These are phyloP conservation scores for Prunus yedoensis DNA, from an alignment of 331 rosid species.

Conservation along the genomic window DNA sequence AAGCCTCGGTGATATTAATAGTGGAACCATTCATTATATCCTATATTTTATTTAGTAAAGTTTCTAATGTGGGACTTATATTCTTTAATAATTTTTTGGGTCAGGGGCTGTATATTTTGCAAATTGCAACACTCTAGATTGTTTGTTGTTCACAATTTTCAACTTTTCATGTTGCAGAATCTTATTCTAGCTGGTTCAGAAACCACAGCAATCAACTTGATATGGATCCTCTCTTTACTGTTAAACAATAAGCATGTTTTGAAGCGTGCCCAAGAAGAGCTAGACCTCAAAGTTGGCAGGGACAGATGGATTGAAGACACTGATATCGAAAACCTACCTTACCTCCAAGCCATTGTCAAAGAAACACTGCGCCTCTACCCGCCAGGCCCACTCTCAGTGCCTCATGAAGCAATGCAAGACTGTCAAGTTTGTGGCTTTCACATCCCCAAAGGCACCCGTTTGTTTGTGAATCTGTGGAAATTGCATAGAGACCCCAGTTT, in stretches of 20 bases:
- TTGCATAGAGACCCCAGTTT: constrained; percentile 24
- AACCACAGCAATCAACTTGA: constrained; percentile 36
- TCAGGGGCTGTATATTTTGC: background rate
- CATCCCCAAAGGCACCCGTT: constrained; percentile 17
- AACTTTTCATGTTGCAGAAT: constrained; percentile 20
- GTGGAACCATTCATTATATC: too few species aligned
- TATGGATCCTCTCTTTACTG: constrained; percentile 44
- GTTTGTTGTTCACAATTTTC: background rate
- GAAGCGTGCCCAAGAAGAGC: constrained; percentile 51
- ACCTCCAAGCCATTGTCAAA: constrained; percentile 47
- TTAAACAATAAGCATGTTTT: constrained; percentile 31
- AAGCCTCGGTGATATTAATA: too few species aligned
- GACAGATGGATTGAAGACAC: constrained; percentile 29
- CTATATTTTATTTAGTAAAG: too few species aligned
- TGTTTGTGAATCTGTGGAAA: constrained; percentile 27
- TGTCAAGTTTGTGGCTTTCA: constrained; percentile 16
- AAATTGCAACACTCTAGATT: background rate
- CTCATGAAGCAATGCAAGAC: constrained; percentile 26
- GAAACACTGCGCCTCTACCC: constrained; percentile 46
- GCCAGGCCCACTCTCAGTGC: constrained; percentile 33
- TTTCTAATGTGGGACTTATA: too few species aligned
- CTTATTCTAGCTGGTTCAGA: constrained; percentile 51
- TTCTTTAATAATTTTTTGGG: too few species aligned
- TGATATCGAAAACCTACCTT: constrained; percentile 36
- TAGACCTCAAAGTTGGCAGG: constrained; percentile 38